phyloP scores from a whole-genome alignment of 192 early-diverging fungal genomes.

The Podila horticola region DNA sequence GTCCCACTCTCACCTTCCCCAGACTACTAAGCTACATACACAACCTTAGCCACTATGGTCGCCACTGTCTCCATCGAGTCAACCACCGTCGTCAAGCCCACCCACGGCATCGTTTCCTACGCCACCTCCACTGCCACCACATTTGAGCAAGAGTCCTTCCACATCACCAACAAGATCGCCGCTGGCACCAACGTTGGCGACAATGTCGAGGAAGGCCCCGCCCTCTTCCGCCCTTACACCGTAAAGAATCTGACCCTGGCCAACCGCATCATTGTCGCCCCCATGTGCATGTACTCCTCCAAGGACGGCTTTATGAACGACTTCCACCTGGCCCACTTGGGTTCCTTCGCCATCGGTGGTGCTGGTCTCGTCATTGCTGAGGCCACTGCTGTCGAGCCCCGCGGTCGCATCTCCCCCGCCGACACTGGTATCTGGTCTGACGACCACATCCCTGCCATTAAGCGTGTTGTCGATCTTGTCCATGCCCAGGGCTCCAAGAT shows the following conservation, averaged over 20 bases:
- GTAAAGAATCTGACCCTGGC: slow-evolving; percentile 69
- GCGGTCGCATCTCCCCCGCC: slow-evolving; percentile 84
- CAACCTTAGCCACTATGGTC: no score
- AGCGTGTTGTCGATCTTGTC: slow-evolving; percentile 67
- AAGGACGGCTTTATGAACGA: slow-evolving; percentile 74
- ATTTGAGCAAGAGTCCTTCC: no score
- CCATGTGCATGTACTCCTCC: slow-evolving; percentile 84
- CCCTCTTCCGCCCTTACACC: slow-evolving; percentile 74
- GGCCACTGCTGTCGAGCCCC: slow-evolving; percentile 73
- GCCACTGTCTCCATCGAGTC: no score
- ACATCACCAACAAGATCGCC: no score
- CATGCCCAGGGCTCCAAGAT: slow-evolving; percentile 69
- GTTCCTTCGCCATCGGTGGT: slow-evolving; percentile 80
- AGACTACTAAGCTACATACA: no score
- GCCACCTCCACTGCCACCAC: no score
- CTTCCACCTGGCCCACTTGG: slow-evolving; percentile 73
- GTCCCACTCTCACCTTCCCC: no score
- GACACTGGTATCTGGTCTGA: slow-evolving; percentile 86
- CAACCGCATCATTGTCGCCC: slow-evolving; percentile 81
- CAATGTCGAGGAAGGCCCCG: slow-evolving; percentile 1
- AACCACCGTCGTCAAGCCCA: no score
- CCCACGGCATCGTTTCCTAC: no score
- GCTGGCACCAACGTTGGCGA: no score
- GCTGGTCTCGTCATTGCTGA: slow-evolving; percentile 86
- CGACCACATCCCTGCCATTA: slow-evolving; percentile 75